Conservation (phyloP, 2,329 filamentous ascomycete species). For the Stachybotrys chartarum region DNA sequence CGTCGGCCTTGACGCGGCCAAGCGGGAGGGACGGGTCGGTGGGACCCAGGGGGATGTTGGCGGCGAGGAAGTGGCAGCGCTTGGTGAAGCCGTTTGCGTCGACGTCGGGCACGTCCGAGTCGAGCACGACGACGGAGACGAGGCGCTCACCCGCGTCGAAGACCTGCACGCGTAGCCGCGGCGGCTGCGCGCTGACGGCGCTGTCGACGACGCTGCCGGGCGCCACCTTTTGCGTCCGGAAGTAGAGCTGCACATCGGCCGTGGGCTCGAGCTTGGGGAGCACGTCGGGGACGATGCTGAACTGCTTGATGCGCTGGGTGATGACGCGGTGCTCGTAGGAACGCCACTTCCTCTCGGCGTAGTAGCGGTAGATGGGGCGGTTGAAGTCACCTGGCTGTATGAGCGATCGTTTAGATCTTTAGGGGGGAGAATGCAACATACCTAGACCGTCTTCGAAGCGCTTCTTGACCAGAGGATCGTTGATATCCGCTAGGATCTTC, state of each 20-base stretch:
- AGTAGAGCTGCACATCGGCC: conserved; percentile 75
- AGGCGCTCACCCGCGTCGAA: conserved; percentile 78
- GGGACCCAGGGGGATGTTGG: conserved; percentile 48
- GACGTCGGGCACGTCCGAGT: conserved; percentile 81
- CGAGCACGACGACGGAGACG: conserved; percentile 77
- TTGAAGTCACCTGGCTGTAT: conserved; percentile 71
- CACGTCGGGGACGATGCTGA: conserved; percentile 83
- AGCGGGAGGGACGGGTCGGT: conserved; percentile 57
- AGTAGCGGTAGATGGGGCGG: conserved; percentile 90
- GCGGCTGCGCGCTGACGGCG: conserved; percentile 62
- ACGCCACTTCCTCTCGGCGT: conserved; percentile 84
- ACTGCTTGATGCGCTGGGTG: conserved; percentile 77
- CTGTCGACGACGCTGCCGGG: conserved; percentile 77
- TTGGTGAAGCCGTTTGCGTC: conserved; percentile 69
- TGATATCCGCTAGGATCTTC: conserved; percentile 89
- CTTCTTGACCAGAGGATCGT: conserved; percentile 89
- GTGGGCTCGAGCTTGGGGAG: conserved; percentile 71
- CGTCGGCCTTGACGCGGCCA: conserved; percentile 47
- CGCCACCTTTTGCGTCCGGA: conserved; percentile 60
- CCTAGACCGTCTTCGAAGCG: conserved; percentile 87
- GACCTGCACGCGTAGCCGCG: conserved; percentile 73
- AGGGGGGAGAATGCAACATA: conserved; percentile 32
- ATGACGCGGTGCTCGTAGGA: conserved; percentile 73
- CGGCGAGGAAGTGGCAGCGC: conserved; percentile 82
- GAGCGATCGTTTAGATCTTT: neutral